phyloP scores from a whole-genome alignment of 2,329 filamentous ascomycete species.

The Fusarium torreyae region DNA sequence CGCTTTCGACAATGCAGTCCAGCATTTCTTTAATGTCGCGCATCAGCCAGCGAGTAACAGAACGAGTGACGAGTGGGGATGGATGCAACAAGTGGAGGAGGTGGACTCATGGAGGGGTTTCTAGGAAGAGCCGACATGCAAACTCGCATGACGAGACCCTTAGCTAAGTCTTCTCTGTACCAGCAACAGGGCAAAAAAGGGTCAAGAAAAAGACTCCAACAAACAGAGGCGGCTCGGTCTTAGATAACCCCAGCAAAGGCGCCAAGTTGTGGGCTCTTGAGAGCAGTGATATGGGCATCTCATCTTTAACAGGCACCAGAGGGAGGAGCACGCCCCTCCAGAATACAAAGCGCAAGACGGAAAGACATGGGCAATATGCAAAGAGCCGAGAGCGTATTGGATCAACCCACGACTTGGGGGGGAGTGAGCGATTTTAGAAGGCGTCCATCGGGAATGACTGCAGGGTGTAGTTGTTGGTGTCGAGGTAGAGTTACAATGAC shows the following conservation, averaged over 20 bases:
- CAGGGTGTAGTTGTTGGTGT: constrained; percentile 41
- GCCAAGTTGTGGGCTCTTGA: constrained; percentile 14
- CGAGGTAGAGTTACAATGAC: constrained; percentile 41
- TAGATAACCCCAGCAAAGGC: constrained; percentile 32
- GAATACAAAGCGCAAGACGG: constrained; percentile 16
- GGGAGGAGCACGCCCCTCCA: constrained; percentile 34
- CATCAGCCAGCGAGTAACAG: constrained; percentile 45
- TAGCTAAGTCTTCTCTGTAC: constrained; percentile 5
- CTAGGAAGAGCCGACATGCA: constrained; percentile 44
- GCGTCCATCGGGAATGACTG: constrained; percentile 39
- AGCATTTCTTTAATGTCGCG: constrained; percentile 47
- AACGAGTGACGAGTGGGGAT: constrained; percentile 42
- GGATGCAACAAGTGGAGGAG: constrained; percentile 46
- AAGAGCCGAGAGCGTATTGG: constrained; percentile 38
- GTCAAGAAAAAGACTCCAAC: constrained; percentile 8
- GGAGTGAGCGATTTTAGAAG: constrained; percentile 45
- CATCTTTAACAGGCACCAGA: constrained; percentile 26
- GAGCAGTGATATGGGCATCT: constrained; percentile 28
- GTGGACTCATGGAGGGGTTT: constrained; percentile 47
- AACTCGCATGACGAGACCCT: constrained; percentile 40
- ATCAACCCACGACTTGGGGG: constrained; percentile 29
- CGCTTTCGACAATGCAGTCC: constrained; percentile 44
- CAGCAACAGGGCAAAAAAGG: constrained; percentile 6
- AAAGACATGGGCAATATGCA: constrained; percentile 33
- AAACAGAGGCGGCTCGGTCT: constrained; percentile 20